Evolutionary conservation across 2,329 filamentous ascomycete genomes (phyloP), one percentile per base, ranked within the genome.

Genomic region (Penicillium sp.): DNA sequence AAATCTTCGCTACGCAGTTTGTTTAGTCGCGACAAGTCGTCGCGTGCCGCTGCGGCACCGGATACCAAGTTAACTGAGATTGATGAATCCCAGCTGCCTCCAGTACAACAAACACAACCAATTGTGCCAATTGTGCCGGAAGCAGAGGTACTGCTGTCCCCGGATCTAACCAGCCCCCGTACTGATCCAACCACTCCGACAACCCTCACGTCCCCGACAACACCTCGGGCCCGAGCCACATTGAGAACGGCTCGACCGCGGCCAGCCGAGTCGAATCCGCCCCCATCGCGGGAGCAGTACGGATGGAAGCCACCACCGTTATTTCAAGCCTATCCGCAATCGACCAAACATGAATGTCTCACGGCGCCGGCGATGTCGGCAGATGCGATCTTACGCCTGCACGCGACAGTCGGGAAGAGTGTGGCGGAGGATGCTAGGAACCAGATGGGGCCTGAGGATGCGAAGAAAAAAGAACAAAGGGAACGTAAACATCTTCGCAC

Each of bases 301-400:
- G 65, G 65, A 13, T 90, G 87, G 87, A 83, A 85, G 55, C 84
- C 87, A 16, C 90, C 91, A 7, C 90, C 91, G 2, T 78, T 97
- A 13, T 96, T 93, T 72, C 90, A 96, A 71, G 91, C 90, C 13
- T 96, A 92, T 70, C 89, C 90, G 0, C 92, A 96, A 73, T 87
- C 91, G 3, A 83, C 91, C 63, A 92, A 90, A 68, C 85, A 95
- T 71, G 87, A 85, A 11, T 86, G 83, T 16, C 79, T 96, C 3
- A 83, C 87, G 26, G 83, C 89, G 16, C 88, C 88, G 37, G 84
- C 82, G 2, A 75, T 89, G 11, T 85, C 89, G 1, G 83, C 88
- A 1, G 92, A 96, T 59, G 76, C 83, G 1, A 84, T 95, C 47
- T 71, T 91, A 50, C 84, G 88, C 58, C 76, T 84, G 61, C 81